Evolutionary conservation across 768 basidiomycete species (phyloP).

Genomic region (Boletus rufocinnamomeus): DNA sequence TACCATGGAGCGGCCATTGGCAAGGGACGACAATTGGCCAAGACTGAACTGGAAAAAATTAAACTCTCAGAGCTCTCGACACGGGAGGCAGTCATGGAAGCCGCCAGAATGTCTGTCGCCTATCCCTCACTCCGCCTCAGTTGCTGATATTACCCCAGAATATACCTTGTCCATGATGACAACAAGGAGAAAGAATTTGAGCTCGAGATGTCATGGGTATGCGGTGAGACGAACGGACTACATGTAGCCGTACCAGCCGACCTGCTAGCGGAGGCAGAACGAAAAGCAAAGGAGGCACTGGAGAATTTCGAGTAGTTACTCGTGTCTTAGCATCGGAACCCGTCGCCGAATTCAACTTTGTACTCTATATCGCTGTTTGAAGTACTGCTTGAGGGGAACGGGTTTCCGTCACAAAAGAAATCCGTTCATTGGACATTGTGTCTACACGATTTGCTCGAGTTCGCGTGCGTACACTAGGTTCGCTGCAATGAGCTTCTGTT

Average conservation of each 20-base stretch:
- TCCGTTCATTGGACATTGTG: constrained; percentile 1
- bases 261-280: constrained; percentile 81
- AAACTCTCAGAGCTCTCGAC: constrained; percentile 78
- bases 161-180: constrained; percentile 97
- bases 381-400: background rate
- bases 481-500: constrained; percentile 77
- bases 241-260: constrained; percentile 87
- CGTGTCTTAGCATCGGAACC: constrained; percentile 25
- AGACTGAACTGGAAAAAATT: constrained; percentile 97
- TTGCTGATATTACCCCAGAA: constrained; percentile 50
- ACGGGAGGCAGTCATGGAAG: constrained; percentile 87
- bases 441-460: constrained; percentile 86
- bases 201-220: constrained; percentile 96
- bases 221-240: constrained; percentile 75
- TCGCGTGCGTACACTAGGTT: constrained; percentile 82
- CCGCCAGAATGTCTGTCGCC: constrained; percentile 85
- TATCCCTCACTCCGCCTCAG: background rate
- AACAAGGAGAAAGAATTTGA: constrained; percentile 98
- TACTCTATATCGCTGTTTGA: background rate
- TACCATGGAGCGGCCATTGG: constrained; percentile 97
- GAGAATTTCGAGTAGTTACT: constrained; percentile 57
- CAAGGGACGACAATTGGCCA: constrained; percentile 96
- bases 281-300: constrained; percentile 82
- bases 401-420: background rate
- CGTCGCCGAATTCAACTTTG: constrained; percentile 8